Percentiles rank a stretch among this genome's conserved stretches.
These are phyloP conservation scores for Clarireedia paspali DNA, from an alignment of 2,329 filamentous ascomycete species.

Conservation along the genomic window DNA sequence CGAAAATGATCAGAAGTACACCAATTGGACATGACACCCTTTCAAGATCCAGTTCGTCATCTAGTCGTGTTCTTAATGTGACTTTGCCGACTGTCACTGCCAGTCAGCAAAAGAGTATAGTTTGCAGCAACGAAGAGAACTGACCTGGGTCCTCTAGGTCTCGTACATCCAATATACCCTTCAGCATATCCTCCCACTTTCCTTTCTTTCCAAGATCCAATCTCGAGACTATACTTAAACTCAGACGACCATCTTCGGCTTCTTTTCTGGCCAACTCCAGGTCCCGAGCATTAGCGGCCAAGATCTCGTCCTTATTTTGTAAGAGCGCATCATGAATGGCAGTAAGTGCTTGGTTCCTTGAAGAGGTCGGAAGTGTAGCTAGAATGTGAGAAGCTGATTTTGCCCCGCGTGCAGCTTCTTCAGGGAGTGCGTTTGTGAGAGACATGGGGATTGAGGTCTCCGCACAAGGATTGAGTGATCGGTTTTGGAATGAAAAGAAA, in stretches of 20 bases:
- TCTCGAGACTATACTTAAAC: conserved; percentile 76
- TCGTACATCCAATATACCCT: conserved; percentile 85
- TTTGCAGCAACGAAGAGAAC: background rate
- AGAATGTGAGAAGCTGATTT: conserved; percentile 76
- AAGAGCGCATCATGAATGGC: conserved; percentile 73
- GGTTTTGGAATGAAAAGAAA: too few relatives aligned
- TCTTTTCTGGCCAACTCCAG: conserved; percentile 66
- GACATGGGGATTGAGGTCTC: conserved; percentile 55
- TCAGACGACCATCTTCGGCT: conserved; percentile 67
- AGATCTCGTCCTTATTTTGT: conserved; percentile 62
- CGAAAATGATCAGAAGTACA: conserved; percentile 96
- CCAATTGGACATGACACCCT: conserved; percentile 91
- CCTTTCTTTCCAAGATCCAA: conserved; percentile 79
- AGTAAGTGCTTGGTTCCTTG: conserved; percentile 78
- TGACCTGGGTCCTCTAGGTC: conserved; percentile 77
- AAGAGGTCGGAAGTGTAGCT: conserved; percentile 65
- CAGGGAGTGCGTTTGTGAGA: conserved; percentile 74
- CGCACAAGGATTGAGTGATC: background rate
- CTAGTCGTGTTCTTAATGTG: conserved; percentile 75
- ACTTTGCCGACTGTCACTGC: conserved; percentile 63
- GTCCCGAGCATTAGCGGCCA: conserved; percentile 81
- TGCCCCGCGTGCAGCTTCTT: conserved; percentile 69
- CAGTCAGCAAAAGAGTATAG: conserved; percentile 3
- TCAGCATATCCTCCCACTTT: conserved; percentile 97
- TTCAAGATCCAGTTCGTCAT: conserved; percentile 78